These are phyloP conservation scores for Collybiopsis confluens DNA, from an alignment of 768 basidiomycete genomes.

Conservation along the genomic window DNA sequence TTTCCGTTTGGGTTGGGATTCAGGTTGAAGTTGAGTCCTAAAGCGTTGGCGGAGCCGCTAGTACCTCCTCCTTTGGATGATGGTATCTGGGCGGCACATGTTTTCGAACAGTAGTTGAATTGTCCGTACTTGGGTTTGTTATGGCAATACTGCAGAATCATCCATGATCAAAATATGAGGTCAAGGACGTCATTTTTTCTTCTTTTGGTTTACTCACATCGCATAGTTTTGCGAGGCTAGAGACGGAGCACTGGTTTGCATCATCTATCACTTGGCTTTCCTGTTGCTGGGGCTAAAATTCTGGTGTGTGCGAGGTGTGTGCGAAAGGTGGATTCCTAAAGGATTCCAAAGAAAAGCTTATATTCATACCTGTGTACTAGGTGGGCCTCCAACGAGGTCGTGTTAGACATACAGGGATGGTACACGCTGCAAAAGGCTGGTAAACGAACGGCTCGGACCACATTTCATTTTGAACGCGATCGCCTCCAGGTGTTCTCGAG, in stretches of 20 bases:
- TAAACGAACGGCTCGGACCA: not conserved
- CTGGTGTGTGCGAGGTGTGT: too few relatives aligned
- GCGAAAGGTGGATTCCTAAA: too few relatives aligned
- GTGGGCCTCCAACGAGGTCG: too few relatives aligned
- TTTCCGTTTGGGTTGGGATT: not conserved
- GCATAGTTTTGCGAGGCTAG: not conserved
- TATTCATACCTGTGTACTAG: too few relatives aligned
- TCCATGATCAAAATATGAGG: too few relatives aligned
- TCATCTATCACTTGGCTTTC: too few relatives aligned
- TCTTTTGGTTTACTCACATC: not conserved
- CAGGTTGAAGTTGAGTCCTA: not conserved
- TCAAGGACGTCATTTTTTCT: too few relatives aligned
- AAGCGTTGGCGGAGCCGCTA: not conserved
- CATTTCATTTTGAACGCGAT: too few relatives aligned
- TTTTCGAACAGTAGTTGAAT: slow-evolving; percentile 49
- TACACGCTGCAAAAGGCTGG: slow-evolving; percentile 1
- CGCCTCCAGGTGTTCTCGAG: too few relatives aligned
- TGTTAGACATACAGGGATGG: too few relatives aligned
- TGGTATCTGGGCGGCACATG: slow-evolving; percentile 45
- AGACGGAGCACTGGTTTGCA: not conserved
- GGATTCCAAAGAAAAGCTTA: too few relatives aligned
- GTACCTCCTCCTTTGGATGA: not conserved
- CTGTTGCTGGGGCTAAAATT: too few relatives aligned
- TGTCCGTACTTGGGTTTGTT: slow-evolving; percentile 44
- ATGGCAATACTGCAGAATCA: slow-evolving; percentile 38